Percentiles rank a stretch among this genome's conserved stretches.
phyloP scores from a whole-genome alignment of 768 basidiomycete species.

The Clavaria fumosa region DNA sequence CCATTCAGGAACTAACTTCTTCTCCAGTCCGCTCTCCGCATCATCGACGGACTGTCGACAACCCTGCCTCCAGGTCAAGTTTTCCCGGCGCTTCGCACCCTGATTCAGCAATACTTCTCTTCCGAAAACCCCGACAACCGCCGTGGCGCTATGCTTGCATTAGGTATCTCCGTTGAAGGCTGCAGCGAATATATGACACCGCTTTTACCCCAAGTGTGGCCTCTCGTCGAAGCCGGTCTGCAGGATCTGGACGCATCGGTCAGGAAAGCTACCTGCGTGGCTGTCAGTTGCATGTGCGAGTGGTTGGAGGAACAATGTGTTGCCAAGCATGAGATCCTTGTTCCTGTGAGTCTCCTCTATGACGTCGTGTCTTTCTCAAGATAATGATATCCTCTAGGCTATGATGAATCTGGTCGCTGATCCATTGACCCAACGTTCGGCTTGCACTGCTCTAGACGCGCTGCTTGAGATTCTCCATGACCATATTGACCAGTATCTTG shows the following conservation, averaged over 20 bases:
- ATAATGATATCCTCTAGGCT: conserved; percentile 28
- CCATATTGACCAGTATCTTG: conserved; percentile 81
- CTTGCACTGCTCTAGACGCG: conserved; percentile 95
- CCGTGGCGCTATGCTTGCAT: conserved; percentile 86
- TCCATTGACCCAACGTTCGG: conserved; percentile 70
- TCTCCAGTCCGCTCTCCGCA: conserved; percentile 75
- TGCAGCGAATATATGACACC: conserved; percentile 97
- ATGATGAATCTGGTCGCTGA: conserved; percentile 89
- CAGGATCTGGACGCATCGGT: conserved; percentile 73
- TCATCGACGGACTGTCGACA: conserved; percentile 85
- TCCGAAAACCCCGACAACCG: conserved; percentile 67
- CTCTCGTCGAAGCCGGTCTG: conserved; percentile 79
- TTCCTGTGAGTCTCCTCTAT: conserved; percentile 42
- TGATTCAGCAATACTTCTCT: conserved; percentile 75
- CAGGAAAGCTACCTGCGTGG: conserved; percentile 89
- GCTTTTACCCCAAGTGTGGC: conserved; percentile 85
- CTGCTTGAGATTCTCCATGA: conserved; percentile 90
- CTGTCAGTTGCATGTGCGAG: conserved; percentile 92
- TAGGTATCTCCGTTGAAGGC: conserved; percentile 93
- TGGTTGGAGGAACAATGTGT: conserved; percentile 93
- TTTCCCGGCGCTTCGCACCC: conserved; percentile 75
- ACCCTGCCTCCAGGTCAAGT: conserved; percentile 89
- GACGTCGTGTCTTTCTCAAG: not conserved
- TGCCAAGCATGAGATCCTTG: conserved; percentile 62
- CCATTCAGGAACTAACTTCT: conserved; percentile 1